Conservation (phyloP, 495 filamentous ascomycete species). For the Oidiodendron maius region DNA sequence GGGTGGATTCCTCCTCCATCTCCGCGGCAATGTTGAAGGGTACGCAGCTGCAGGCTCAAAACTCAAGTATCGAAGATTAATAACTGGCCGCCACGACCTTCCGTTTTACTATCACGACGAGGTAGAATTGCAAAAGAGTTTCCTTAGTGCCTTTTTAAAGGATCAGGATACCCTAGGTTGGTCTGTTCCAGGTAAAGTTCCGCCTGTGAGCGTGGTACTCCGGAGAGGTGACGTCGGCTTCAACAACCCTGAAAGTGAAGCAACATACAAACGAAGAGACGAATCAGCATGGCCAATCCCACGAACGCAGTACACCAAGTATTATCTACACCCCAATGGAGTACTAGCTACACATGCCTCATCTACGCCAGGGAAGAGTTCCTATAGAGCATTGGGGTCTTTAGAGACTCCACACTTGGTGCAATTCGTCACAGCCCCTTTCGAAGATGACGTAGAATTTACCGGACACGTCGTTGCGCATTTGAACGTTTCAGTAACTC, state of each 20-base stretch:
- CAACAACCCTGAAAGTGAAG: constrained; percentile 53
- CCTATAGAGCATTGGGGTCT: no score
- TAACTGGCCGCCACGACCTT: constrained; percentile 63
- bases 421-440: not conserved
- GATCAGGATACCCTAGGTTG: constrained; percentile 55
- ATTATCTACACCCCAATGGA: constrained; percentile 40
- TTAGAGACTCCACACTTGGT: no score
- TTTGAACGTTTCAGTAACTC: no score
- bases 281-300: constrained; percentile 61
- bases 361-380: not conserved
- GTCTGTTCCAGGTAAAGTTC: constrained; percentile 43
- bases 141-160: constrained; percentile 64
- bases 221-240: constrained; percentile 58
- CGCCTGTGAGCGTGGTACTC: constrained; percentile 50
- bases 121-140: constrained; percentile 57
- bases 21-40: constrained; percentile 60
- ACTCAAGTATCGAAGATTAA: constrained; percentile 60
- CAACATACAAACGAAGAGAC: constrained; percentile 36
- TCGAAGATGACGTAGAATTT: not conserved
- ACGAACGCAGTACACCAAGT: constrained; percentile 52
- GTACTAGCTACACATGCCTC: constrained; percentile 21
- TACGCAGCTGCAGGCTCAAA: constrained; percentile 53
- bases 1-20: constrained; percentile 56
- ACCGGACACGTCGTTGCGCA: no score
- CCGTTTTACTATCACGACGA: constrained; percentile 65